Base-by-base conservation (phyloP, 2,329 filamentous ascomycete genomes). In the Penicillium nordicum region DNA sequence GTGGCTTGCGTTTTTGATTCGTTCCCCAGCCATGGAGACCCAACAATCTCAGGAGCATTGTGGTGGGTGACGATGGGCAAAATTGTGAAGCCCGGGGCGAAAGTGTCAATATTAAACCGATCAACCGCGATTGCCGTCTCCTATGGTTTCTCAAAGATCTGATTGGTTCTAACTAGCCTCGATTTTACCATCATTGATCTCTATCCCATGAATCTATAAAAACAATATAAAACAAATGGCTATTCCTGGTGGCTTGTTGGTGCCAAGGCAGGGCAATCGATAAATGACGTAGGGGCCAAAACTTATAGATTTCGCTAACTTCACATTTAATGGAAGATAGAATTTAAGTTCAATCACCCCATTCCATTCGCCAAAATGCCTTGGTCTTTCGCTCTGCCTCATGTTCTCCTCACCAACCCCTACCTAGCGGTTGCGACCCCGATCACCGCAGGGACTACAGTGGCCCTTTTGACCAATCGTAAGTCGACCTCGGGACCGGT, bases 381-480 rank as follows among this genome's bases (percentile, higher is more conserved):
- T 40, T 71, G 69, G 69, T 71, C 69, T 16, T 61, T 69, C 12
- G 62, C 63, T 10, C 65, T 74, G 25, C 71, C 71, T 4, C 68
- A 69, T 50, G 60, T 61, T 7, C 52, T 72, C 30, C 68, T 73
- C 50, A 50, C 66, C 50, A 41, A 41, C 6, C 38, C 71, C 14
- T 53, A 71, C 10, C 57, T 70, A 6, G 68, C 71, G 70, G 60
- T 71, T 32, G 55, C 64, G 23, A 69, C 65, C 27, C 72, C 72
- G 32, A 65, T 71, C 46, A 43, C 61, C 3, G 60, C 59, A 29
- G 46, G 45, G 3, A 64, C 61, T 10, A 29, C 63, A 1, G 53
- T 71, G 9, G 71, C 70, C 10, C 68, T 72, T n/a, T 59, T 69
- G 1, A 68, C 68, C 49, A 67, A 71, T 55, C 62, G 67, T 70